phyloP scores from a whole-genome alignment of 441 rosid species.

The Pelargonium australe region DNA sequence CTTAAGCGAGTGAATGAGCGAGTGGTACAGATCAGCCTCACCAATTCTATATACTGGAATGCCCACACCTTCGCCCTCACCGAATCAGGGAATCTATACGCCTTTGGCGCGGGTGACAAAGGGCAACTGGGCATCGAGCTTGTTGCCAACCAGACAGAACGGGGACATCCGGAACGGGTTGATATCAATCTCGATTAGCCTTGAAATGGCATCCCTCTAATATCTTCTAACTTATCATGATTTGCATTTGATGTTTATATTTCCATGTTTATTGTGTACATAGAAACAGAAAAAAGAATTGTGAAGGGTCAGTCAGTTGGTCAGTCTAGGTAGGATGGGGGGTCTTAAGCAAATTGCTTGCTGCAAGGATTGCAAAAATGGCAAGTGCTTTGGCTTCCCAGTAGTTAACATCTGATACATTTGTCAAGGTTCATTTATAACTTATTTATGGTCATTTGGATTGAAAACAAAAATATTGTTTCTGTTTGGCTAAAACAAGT shows the following conservation, averaged over 20 bases:
- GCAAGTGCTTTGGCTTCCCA: conserved; percentile 26
- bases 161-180: conserved; percentile 64
- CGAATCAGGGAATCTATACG: conserved; percentile 73
- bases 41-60: conserved; percentile 77
- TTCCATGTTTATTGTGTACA: conserved; percentile 44
- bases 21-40: conserved; percentile 76
- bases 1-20: conserved; percentile 63
- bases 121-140: conserved; percentile 94
- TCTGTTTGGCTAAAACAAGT: too few relatives aligned
- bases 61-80: conserved; percentile 93
- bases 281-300: conserved; percentile 36
- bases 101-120: conserved; percentile 88
- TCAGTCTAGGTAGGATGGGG: conserved; percentile 28
- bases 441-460: conserved; percentile 25
- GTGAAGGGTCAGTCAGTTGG: conserved; percentile 24
- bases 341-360: conserved; percentile 15
- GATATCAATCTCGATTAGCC: conserved; percentile 57
- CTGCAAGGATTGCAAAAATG: conserved; percentile 20
- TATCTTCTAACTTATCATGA: conserved; percentile 17
- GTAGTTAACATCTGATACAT: conserved; percentile 40
- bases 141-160: conserved; percentile 51
- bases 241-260: conserved; percentile 42
- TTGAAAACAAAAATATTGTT: conserved; percentile 5
- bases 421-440: conserved; percentile 29
- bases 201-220: conserved; percentile 7